A percentile compares a stretch with the other conserved stretches of the same genome.
Evolutionary conservation across 1,284 basidiomycete species (phyloP).

Genomic region (Neonothopanus nambi): DNA sequence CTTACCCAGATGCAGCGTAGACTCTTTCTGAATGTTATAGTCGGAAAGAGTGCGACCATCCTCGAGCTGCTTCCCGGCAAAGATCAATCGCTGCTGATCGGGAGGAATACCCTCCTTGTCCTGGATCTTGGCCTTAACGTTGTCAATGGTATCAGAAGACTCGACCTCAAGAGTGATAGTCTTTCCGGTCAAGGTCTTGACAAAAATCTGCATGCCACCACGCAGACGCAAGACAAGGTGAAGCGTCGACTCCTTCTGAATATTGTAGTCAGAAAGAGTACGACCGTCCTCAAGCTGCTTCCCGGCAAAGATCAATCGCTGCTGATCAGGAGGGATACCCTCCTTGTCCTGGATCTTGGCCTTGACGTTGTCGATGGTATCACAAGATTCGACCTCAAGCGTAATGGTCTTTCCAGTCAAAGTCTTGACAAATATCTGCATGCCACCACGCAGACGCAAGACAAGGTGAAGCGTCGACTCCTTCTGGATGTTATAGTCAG

Average conservation of each 20-base stretch:
- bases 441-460: slow-evolving; percentile 33
- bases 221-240: slow-evolving; percentile 59
- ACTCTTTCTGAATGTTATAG: slow-evolving; percentile 75
- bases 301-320: slow-evolving; percentile 73
- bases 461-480: slow-evolving; percentile 42
- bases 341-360: slow-evolving; percentile 55
- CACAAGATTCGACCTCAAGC: slow-evolving; percentile 57
- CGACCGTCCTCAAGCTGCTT: slow-evolving; percentile 75
- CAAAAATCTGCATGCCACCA: slow-evolving; percentile 75
- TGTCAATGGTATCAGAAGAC: slow-evolving; percentile 40
- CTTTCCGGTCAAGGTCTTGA: slow-evolving; percentile 58
- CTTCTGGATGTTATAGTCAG: slow-evolving; percentile 25
- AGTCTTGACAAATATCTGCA: slow-evolving; percentile 54
- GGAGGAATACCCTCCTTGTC: slow-evolving; percentile 52
- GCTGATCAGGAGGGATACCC: slow-evolving; percentile 74
- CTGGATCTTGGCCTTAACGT: slow-evolving; percentile 41
- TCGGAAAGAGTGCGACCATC: slow-evolving; percentile 64
- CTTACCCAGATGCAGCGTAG: slow-evolving; percentile 59
- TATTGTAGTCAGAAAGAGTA: slow-evolving; percentile 65
- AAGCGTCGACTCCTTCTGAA: slow-evolving; percentile 58
- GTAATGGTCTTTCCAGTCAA: slow-evolving; percentile 65
- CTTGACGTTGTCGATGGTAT: slow-evolving; percentile 61
- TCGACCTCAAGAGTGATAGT: slow-evolving; percentile 43
- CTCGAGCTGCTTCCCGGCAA: slow-evolving; percentile 67
- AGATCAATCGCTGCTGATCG: slow-evolving; percentile 68